A percentile compares a stretch with the other conserved stretches of the same genome.
Conservation (phyloP, 176 grass and related monocot genomes). For the Juncus effusus region DNA sequence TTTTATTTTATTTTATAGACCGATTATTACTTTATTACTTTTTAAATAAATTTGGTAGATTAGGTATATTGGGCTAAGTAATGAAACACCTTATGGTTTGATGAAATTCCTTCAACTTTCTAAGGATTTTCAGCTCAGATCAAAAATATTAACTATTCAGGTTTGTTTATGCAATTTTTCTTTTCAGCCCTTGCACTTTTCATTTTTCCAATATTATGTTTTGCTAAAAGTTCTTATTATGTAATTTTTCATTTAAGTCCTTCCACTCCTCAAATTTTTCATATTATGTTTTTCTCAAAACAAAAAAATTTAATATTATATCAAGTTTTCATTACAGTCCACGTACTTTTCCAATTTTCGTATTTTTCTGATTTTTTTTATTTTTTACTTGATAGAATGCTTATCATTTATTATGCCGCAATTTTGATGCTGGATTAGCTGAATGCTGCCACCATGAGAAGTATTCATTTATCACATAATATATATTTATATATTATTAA, state of each 20-base stretch:
- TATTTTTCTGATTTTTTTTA: background rate
- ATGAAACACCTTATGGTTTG: slow-evolving; percentile 86
- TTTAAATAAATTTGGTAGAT: slow-evolving; percentile 44
- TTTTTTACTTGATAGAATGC: slow-evolving; percentile 50
- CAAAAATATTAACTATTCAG: slow-evolving; percentile 69
- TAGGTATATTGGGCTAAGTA: slow-evolving; percentile 83
- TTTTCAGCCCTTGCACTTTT: background rate
- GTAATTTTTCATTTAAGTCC: background rate
- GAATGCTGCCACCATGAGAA: slow-evolving; percentile 94
- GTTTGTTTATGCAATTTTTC: slow-evolving; percentile 18
- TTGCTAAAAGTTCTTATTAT: background rate
- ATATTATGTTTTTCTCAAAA: too few relatives aligned
- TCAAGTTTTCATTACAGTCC: slow-evolving; percentile 1
- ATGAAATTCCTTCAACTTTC: slow-evolving; percentile 75
- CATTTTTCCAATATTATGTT: background rate
- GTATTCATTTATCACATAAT: slow-evolving; percentile 18
- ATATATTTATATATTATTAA: background rate
- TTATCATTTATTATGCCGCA: slow-evolving; percentile 78
- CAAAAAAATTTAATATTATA: too few relatives aligned
- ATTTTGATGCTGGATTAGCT: slow-evolving; percentile 76
- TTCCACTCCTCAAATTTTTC: too few relatives aligned
- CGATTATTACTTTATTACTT: too few relatives aligned
- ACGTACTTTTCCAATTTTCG: background rate
- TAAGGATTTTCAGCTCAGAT: slow-evolving; percentile 33
- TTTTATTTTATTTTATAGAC: too few relatives aligned